Evolutionary conservation across 2,329 filamentous ascomycete genomes (phyloP).

Genomic region (Arthrobotrys musiformis): DNA sequence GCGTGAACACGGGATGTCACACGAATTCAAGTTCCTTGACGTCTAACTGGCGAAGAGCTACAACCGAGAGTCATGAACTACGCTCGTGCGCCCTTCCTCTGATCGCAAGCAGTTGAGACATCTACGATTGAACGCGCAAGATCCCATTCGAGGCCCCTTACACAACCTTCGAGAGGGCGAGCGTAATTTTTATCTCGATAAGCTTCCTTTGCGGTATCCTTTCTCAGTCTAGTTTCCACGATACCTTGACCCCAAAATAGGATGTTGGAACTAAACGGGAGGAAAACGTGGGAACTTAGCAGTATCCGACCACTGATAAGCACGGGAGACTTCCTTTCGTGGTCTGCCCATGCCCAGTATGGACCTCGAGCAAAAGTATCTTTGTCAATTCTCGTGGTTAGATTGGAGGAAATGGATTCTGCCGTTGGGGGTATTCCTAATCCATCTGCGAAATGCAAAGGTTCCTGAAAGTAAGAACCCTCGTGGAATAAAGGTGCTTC

Average conservation of each 20-base stretch:
- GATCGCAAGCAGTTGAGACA: constrained; percentile 8
- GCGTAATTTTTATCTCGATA: background rate
- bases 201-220: background rate
- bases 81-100: background rate
- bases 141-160: background rate
- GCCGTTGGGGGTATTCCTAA: background rate
- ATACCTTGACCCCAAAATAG: background rate
- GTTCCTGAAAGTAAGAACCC: background rate
- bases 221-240: background rate
- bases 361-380: background rate
- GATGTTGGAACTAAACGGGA: background rate
- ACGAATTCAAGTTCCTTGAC: background rate
- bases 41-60: background rate
- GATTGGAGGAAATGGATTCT: background rate
- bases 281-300: background rate
- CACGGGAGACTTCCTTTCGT: background rate
- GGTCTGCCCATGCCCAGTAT: background rate
- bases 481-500: background rate
- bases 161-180: background rate
- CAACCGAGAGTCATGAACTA: background rate
- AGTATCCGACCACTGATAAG: background rate
- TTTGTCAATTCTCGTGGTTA: background rate
- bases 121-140: background rate
- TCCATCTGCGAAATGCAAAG: background rate
- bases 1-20: background rate